A percentile compares a stretch with the other conserved stretches of the same genome.
Conservation (phyloP, 163 green algal species). For the Scenedesmus sp. region DNA sequence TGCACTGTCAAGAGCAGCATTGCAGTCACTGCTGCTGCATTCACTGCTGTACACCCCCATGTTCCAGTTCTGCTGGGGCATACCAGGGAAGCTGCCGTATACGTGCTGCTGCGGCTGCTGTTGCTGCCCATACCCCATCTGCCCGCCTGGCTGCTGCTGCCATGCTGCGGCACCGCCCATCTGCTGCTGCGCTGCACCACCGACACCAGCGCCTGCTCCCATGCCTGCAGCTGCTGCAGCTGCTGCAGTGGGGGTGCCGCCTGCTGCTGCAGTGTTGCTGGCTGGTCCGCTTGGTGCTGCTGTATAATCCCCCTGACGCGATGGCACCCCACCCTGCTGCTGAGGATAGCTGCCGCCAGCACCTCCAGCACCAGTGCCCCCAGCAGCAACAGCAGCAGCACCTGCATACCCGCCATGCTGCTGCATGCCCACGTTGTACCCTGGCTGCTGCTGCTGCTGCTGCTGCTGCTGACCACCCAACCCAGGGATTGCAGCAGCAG, state of each 20-base stretch:
- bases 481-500: not conserved
- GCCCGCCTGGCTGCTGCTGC: not conserved
- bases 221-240: not conserved
- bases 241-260: slow-evolving; percentile 1
- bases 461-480: not conserved
- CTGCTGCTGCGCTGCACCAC: slow-evolving; percentile 20
- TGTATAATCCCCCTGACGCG: not conserved
- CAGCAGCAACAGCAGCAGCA: slow-evolving; percentile 10
- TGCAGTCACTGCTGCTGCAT: not conserved
- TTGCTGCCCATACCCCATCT: slow-evolving; percentile 9
- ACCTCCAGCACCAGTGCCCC: not conserved
- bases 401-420: not conserved
- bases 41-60: not conserved
- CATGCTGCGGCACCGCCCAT: slow-evolving; percentile 10
- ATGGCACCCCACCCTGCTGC: not conserved
- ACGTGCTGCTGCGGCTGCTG: too few species aligned
- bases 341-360: not conserved
- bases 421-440: not conserved
- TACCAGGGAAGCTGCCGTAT: not conserved
- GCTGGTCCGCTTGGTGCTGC: not conserved
- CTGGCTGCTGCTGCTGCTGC: too few species aligned
- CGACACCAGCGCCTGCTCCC: too few species aligned
- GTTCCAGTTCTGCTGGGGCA: slow-evolving; percentile 4
- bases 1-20: not conserved
- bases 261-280: slow-evolving; percentile 11